Conservation (phyloP, 2,329 filamentous ascomycete genomes). For the Pochonia chlamydosporia region DNA sequence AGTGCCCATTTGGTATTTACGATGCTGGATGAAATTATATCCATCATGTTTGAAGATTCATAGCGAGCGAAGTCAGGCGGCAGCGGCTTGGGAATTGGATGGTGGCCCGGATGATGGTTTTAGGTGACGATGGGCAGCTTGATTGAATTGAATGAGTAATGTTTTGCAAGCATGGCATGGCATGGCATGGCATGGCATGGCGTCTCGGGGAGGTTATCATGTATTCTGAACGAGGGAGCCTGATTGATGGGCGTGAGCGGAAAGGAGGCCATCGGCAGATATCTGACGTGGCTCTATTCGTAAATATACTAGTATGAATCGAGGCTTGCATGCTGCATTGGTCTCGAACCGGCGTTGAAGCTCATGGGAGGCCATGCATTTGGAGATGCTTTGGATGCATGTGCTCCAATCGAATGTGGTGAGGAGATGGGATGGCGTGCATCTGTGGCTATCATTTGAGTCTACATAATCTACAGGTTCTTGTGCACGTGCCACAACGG, state of each 20-base stretch:
- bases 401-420: no score
- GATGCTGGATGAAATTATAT: conserved; percentile 63
- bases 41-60: conserved; percentile 53
- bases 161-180: conserved; percentile 5
- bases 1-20: conserved; percentile 66
- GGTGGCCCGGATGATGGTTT: not conserved
- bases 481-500: no score
- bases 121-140: not conserved
- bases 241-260: not conserved
- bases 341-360: no score
- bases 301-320: not conserved
- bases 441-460: no score
- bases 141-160: not conserved
- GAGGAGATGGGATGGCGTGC: no score
- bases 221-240: not conserved
- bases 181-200: conserved; percentile 6
- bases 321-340: no score
- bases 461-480: no score
- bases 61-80: not conserved
- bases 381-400: no score
- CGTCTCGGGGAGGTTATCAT: conserved; percentile 3
- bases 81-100: no score
- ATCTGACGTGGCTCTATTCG: no score
- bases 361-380: no score
- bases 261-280: no score